Conservation (phyloP, 106 monocot genomes). For the Ottelia alismoides region DNA sequence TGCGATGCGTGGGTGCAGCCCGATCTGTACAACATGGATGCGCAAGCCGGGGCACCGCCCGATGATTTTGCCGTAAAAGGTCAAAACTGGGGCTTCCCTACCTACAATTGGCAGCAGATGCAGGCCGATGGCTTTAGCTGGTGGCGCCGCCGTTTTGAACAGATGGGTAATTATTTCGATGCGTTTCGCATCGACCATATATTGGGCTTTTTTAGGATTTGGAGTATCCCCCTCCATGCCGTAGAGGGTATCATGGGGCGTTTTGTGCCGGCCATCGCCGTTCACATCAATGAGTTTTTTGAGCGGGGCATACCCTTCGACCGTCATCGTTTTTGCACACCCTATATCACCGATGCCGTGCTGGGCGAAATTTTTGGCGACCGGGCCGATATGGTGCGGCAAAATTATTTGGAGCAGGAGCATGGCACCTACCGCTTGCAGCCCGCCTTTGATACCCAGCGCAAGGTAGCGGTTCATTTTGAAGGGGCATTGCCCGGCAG, state of each 20-base stretch:
- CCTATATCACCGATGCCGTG: too few relatives aligned
- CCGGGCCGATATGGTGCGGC: too few relatives aligned
- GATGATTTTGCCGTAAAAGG: slow-evolving; percentile 96
- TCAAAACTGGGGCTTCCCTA: slow-evolving; percentile 98
- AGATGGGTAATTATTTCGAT: slow-evolving; percentile 94
- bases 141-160: slow-evolving; percentile 79
- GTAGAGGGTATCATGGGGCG: slow-evolving; percentile 76
- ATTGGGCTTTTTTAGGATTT: slow-evolving; percentile 93
- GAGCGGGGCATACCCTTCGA: too few relatives aligned
- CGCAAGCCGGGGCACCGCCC: slow-evolving; percentile 89
- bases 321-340: too few relatives aligned
- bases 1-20: slow-evolving; percentile 95
- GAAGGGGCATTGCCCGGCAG: too few relatives aligned
- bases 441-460: too few relatives aligned
- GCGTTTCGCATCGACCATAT: slow-evolving; percentile 96
- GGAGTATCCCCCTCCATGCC: slow-evolving; percentile 93
- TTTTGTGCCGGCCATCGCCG: slow-evolving; percentile 82
- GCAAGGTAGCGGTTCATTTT: too few relatives aligned
- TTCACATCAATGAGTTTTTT: too few relatives aligned
- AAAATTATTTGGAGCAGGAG: too few relatives aligned
- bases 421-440: too few relatives aligned
- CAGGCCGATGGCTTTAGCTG: slow-evolving; percentile 87
- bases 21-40: slow-evolving; percentile 85
- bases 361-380: too few relatives aligned
- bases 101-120: slow-evolving; percentile 98